These are phyloP conservation scores for Anaeromyces robustus DNA, from an alignment of 192 early-diverging fungal species.

Conservation along the genomic window DNA sequence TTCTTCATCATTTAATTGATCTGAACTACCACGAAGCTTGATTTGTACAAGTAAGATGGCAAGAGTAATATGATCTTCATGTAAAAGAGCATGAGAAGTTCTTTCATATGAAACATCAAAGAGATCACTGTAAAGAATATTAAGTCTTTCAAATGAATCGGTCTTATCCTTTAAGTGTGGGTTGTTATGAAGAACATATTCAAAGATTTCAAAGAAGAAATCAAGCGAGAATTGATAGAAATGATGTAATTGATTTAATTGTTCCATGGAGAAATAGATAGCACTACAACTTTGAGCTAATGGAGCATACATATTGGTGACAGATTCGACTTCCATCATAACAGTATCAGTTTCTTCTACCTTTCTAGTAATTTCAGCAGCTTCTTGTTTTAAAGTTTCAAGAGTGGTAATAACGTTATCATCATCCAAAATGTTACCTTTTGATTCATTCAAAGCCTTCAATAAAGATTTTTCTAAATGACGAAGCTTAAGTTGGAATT, in stretches of 20 bases:
- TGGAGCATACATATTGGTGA: conserved; percentile 75
- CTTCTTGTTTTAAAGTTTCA: conserved; percentile 91
- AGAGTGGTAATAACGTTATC: conserved; percentile 84
- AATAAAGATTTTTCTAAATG: conserved; percentile 87
- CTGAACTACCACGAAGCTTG: conserved; percentile 43
- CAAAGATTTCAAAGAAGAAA: conserved; percentile 89
- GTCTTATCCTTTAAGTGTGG: conserved; percentile 38
- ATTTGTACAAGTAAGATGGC: conserved; percentile 77
- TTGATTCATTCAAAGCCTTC: conserved; percentile 81
- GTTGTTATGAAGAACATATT: conserved; percentile 64
- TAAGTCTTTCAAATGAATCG: conserved; percentile 56
- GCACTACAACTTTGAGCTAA: conserved; percentile 79
- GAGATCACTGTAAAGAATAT: conserved; percentile 60
- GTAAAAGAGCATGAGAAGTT: conserved; percentile 65
- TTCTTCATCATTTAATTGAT: conserved; percentile 43
- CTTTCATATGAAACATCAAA: conserved; percentile 68
- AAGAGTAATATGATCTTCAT: conserved; percentile 84
- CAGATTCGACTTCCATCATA: conserved; percentile 90
- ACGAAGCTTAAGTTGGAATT: conserved; percentile 83
- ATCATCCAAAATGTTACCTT: conserved; percentile 96
- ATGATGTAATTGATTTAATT: conserved; percentile 67
- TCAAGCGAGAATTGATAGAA: conserved; percentile 99
- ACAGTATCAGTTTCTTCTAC: conserved; percentile 86
- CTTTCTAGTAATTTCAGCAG: conserved; percentile 82
- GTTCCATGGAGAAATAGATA: conserved; percentile 96